Conservation (phyloP, 2,329 filamentous ascomycete genomes). For the Talaromyces marneffei region DNA sequence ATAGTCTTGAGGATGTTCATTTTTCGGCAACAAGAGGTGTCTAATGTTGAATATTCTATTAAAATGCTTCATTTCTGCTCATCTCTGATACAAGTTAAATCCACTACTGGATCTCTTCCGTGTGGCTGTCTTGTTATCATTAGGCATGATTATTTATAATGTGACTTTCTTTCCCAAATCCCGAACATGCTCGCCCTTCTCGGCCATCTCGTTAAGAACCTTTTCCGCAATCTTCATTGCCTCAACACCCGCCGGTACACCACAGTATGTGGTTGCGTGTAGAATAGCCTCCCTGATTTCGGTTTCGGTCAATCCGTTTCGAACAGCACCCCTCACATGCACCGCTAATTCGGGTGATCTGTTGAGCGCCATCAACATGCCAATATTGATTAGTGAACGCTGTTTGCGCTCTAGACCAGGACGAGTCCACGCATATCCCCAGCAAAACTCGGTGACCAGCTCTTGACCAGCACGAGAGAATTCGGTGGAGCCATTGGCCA, state of each 20-base stretch:
- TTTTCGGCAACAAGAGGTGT: too few species aligned
- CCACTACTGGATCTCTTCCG: too few species aligned
- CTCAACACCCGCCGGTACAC: constrained; percentile 51
- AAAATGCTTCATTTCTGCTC: too few species aligned
- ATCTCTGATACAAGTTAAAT: too few species aligned
- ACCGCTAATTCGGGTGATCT: constrained; percentile 54
- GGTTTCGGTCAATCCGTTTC: constrained; percentile 56
- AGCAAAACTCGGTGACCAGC: constrained; percentile 58
- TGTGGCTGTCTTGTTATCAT: too few species aligned
- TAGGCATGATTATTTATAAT: too few species aligned
- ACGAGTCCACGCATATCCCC: constrained; percentile 59
- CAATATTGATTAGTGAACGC: constrained; percentile 58
- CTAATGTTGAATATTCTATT: too few species aligned
- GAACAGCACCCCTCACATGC: constrained; percentile 58
- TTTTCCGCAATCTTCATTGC: constrained; percentile 50
- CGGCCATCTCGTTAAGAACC: constrained; percentile 48
- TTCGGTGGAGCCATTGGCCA: constrained; percentile 52
- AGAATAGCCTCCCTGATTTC: constrained; percentile 58
- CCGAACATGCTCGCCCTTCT: constrained; percentile 35
- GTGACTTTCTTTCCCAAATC: constrained; percentile 15
- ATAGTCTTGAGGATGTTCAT: too few species aligned
- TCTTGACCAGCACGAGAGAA: constrained; percentile 58
- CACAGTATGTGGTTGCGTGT: constrained; percentile 48
- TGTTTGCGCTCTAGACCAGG: constrained; percentile 58
- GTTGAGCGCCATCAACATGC: constrained; percentile 59